Evolutionary conservation across 768 basidiomycete genomes (phyloP).

Genomic region (Podaxis sp.): DNA sequence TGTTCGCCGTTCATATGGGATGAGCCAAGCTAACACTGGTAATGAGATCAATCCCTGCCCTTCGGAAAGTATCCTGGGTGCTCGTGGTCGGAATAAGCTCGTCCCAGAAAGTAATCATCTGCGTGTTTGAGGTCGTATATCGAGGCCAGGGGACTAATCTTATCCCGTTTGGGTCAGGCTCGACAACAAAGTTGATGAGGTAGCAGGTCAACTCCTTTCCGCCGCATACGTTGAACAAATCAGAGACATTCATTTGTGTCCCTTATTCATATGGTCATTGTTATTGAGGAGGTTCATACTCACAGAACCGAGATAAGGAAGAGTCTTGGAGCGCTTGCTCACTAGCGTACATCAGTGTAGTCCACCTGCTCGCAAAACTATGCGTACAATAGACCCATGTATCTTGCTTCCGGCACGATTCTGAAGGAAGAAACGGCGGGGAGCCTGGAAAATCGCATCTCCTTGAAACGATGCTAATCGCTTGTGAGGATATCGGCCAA

Average conservation of each 20-base stretch:
- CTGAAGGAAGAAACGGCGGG: conserved; percentile 44
- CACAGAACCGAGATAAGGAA: conserved; percentile 39
- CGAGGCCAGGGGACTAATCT: conserved; percentile 38
- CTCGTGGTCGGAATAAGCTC: conserved; percentile 27
- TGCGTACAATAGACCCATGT: conserved; percentile 39
- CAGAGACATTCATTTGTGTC: conserved; percentile 35
- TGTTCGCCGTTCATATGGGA: conserved; percentile 14
- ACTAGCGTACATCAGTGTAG: conserved; percentile 22
- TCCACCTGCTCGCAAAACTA: not conserved
- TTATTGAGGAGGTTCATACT: conserved; percentile 11
- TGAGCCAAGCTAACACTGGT: conserved; percentile 28
- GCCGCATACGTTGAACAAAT: conserved; percentile 30
- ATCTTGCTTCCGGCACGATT: conserved; percentile 33
- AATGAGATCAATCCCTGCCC: conserved; percentile 31
- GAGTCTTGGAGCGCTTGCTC: conserved; percentile 34
- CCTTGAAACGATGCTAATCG: conserved; percentile 46
- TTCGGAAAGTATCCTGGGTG: conserved; percentile 40
- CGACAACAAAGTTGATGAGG: conserved; percentile 37
- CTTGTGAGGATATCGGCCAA: conserved; percentile 38
- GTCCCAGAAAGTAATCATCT: conserved; percentile 37
- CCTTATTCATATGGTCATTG: not conserved
- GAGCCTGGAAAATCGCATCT: conserved; percentile 46
- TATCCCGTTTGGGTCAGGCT: conserved; percentile 39
- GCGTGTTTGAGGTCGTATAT: conserved; percentile 29
- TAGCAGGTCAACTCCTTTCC: conserved; percentile 31